phyloP scores from a whole-genome alignment of 805 yeast genomes.

The Sugiyamaella valdiviana region DNA sequence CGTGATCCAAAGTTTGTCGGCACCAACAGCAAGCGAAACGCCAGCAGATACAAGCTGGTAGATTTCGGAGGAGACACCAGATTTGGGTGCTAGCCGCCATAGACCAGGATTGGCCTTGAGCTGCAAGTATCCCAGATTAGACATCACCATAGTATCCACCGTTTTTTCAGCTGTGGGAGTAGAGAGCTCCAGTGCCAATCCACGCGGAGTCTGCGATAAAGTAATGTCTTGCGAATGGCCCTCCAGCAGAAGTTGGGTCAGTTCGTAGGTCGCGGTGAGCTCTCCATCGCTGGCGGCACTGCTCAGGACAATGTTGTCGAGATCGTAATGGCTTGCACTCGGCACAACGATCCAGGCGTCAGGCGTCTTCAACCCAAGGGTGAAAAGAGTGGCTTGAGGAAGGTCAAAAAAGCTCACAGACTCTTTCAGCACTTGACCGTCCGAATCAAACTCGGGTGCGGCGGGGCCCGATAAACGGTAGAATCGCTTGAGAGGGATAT shows the following conservation, averaged over 20 bases:
- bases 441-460: conserved; percentile 25
- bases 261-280: conserved; percentile 42
- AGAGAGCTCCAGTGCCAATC: conserved; percentile 43
- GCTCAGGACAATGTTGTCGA: conserved; percentile 54
- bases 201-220: conserved; percentile 42
- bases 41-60: conserved; percentile 30
- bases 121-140: conserved; percentile 79
- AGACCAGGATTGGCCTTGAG: conserved; percentile 66
- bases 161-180: conserved; percentile 22
- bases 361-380: conserved; percentile 55
- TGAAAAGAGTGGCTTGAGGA: conserved; percentile 49
- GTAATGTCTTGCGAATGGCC: conserved; percentile 54
- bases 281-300: conserved; percentile 27
- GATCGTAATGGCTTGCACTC: conserved; percentile 47
- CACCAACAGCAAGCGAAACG: conserved; percentile 4
- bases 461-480: conserved; percentile 45
- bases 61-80: conserved; percentile 38
- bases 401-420: conserved; percentile 39
- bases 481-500: conserved; percentile 50
- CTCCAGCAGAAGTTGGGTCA: conserved; percentile 57
- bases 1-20: conserved; percentile 28
- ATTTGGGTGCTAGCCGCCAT: conserved; percentile 49
- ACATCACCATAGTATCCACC: conserved; percentile 68
- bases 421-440: conserved; percentile 27
- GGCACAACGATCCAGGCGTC: conserved; percentile 61